Percentiles rank a stretch among this genome's conserved stretches.
phyloP scores from a whole-genome alignment of 2,329 filamentous ascomycete species.

The Microascus cirrosus region DNA sequence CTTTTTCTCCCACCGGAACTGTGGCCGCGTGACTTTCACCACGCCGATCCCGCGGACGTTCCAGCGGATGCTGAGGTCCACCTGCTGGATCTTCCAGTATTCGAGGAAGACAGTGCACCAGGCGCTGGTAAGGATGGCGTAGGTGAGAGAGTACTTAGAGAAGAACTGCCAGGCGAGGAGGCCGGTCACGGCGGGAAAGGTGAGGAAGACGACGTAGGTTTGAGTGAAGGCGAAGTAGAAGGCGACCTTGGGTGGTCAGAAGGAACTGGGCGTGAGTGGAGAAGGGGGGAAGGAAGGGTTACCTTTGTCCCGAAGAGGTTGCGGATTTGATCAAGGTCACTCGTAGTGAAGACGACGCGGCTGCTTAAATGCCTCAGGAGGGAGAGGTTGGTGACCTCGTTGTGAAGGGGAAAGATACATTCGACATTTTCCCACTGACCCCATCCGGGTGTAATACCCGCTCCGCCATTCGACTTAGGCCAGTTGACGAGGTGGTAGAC shows the following conservation, averaged over 20 bases:
- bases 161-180: conserved; percentile 57
- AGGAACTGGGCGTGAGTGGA: not conserved
- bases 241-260: conserved; percentile 32
- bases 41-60: conserved; percentile 51
- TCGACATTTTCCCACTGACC: conserved; percentile 51
- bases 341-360: conserved; percentile 34
- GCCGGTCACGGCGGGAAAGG: conserved; percentile 59
- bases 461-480: conserved; percentile 46
- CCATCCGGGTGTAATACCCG: conserved; percentile 45
- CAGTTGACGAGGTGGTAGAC: conserved; percentile 57
- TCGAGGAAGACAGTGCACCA: conserved; percentile 69
- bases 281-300: not conserved
- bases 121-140: conserved; percentile 53
- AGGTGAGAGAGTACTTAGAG: conserved; percentile 59
- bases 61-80: conserved; percentile 63
- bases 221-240: conserved; percentile 81
- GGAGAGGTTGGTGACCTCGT: conserved; percentile 41
- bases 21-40: conserved; percentile 51
- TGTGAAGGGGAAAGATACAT: conserved; percentile 52
- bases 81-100: conserved; percentile 68
- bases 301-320: conserved; percentile 51
- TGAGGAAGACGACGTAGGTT: conserved; percentile 59
- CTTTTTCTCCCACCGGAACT: conserved; percentile 53
- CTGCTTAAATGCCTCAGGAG: conserved; percentile 46
- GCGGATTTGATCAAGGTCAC: conserved; percentile 48